Evolutionary conservation across 129 eudicot genomes (phyloP), one percentile per base, ranked within the genome.

Genomic region (Glebionis coronaria): DNA sequence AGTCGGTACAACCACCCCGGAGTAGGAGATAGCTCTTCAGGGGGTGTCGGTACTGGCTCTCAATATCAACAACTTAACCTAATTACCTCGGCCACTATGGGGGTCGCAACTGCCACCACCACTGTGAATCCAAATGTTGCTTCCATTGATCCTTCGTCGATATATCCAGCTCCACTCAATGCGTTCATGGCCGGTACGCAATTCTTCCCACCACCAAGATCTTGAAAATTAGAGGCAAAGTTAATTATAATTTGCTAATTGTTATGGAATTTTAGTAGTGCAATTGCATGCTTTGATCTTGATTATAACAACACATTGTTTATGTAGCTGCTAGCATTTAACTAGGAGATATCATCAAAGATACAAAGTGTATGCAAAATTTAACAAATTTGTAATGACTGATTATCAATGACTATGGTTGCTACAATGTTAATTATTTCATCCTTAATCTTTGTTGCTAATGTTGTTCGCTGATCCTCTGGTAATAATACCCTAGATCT

Each of bases 121-220:
- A 65, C 65, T 11, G 62, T 70, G 19, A 63, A 74, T 57, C 79
- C 73, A 0, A 78, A 67, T 70, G 77, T 80, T 11, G 49, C 80
- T 15, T 67, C 85, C 49, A 74, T 83, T 27, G 96, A 88, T 42
- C 82, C 94, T 61, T 73, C 86, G n/a, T 77, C 88, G 0, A 45
- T 83, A 12, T 88, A 83, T 77, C 88, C 96, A 19, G 63, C 98
- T 66, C 95, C 98, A 12, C 83, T 92, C 62, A 83, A 69, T 70
- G 83, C 93, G 44, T 88, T 83, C 81, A 78, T 91, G 90, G 92
- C 97, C 35, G 97, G 97, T 91, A 91, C 97, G 84, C 96, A 88
- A 80, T 88, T 85, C 79, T 88, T 88, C 65, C 94, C 89, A 65
- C 88, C 94, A 52, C 97, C 96, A 71, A 81, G 96, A 81, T 78